Evolutionary conservation across 2,329 filamentous ascomycete species (phyloP).

Genomic region (Aspergillus arachidicola): DNA sequence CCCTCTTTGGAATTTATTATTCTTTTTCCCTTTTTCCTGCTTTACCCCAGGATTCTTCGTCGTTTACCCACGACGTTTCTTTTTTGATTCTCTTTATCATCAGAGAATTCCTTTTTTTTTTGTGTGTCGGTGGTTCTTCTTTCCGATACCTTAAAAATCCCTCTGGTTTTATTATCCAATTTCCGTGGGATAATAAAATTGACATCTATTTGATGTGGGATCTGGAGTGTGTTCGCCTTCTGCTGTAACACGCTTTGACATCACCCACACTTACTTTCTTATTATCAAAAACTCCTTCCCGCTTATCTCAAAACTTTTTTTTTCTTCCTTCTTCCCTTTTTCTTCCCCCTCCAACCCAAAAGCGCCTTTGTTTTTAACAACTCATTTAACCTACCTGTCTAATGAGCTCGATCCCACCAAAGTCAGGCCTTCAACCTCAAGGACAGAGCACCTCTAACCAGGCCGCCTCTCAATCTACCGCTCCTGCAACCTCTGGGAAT

Average conservation of each 20-base stretch:
- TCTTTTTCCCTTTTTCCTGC: conserved; percentile 18
- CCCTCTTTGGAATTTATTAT: conserved; percentile 16
- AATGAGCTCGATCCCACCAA: conserved; percentile 62
- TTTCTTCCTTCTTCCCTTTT: conserved; percentile 4
- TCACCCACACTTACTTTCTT: conserved; percentile 13
- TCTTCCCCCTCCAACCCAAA: conserved; percentile 9
- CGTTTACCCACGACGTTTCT: conserved; percentile 24
- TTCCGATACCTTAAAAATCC: conserved; percentile 8
- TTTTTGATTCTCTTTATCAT: conserved; percentile 7
- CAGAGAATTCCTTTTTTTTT: conserved; percentile 1
- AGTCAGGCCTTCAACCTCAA: conserved; percentile 54
- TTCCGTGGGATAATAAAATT: conserved; percentile 16
- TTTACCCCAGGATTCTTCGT: conserved; percentile 22
- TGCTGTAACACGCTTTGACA: conserved; percentile 24
- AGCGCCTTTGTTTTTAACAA: conserved; percentile 11
- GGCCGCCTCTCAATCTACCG: conserved; percentile 50
- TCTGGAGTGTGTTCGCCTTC: conserved; percentile 24
- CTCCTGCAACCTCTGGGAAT: conserved; percentile 53
- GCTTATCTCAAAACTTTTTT: conserved; percentile 9
- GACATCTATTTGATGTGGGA: conserved; percentile 24
- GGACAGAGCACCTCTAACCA: conserved; percentile 52
- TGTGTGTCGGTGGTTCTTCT: conserved; percentile 21
- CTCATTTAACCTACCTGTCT: conserved; percentile 44
- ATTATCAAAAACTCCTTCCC: conserved; percentile 4
- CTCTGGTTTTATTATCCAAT: conserved; percentile 13